Evolutionary conservation across 495 filamentous ascomycete species (phyloP), one percentile per base, ranked within the genome.

Genomic region (Daldinia caldariorum): DNA sequence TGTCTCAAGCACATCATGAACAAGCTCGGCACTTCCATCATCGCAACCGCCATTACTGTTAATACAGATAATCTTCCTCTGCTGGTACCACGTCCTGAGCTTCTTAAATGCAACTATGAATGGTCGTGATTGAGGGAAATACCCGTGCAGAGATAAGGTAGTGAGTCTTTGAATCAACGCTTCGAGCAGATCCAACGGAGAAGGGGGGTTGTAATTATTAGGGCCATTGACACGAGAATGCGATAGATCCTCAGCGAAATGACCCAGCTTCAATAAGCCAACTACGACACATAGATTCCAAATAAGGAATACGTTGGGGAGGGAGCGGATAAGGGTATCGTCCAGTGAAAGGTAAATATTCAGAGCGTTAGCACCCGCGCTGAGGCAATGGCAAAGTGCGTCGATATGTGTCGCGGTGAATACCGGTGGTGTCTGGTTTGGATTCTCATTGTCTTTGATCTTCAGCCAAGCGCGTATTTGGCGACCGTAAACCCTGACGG

Each of bases 91-190:
- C 10, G 29, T 60, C 18, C 61, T 56, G n/a, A 72, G 64, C 55
- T 67, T 72, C 56, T 53, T 55, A 26, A 72, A 67, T 32, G 69
- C 69, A 14, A 43, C 22, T 50, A 72, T 4, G 20, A 72, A 72
- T 49, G 69, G 69, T 4, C 54, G 54, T n/a, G 63, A 72, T 34
- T 72, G 69, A 6, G 69, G 63, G 55, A 67, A 72, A 35, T 61
- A 58, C 20, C 69, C 69, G 16, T 72, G 20, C 35, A n/a, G 39
- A 32, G 63, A 67, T 43, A 72, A 16, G 4, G 26, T 47, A 13
- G 55, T 35, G 16, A 72, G 63, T 18, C 45, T 72, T 41, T 67
- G 63, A 32, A 64, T 55, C 54, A 72, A 57, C 10, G 59, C 60
- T 2, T 61, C 64, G 13, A 72, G 55, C 8, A 67, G 29, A 29